Conservation (phyloP, 2,329 filamentous ascomycete genomes). For the Teratosphaeria zuluensis region DNA sequence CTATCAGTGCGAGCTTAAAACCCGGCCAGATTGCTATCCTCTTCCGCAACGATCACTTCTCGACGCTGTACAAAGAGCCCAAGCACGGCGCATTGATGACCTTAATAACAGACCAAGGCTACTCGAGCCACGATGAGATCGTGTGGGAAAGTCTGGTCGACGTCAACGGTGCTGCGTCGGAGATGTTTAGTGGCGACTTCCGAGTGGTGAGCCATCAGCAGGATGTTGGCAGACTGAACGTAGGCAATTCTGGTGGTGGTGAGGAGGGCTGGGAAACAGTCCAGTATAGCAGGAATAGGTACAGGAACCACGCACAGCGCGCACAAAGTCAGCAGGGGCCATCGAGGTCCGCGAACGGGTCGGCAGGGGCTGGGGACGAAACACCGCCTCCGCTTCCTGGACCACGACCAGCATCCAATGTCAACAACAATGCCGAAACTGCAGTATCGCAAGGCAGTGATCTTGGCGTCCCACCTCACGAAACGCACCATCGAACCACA, state of each 20-base stretch:
- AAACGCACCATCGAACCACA: conserved; percentile 25
- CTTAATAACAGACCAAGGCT: conserved; percentile 87
- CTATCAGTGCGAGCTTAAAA: conserved; percentile 58
- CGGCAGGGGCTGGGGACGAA: neutral
- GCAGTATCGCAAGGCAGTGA: neutral
- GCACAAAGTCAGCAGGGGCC: conserved; percentile 3
- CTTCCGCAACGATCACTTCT: conserved; percentile 96
- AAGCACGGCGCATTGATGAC: conserved; percentile 65
- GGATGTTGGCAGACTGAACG: conserved; percentile 15
- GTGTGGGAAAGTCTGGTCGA: conserved; percentile 94
- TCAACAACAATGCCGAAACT: neutral
- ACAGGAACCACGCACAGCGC: conserved; percentile 12
- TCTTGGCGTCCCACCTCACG: conserved; percentile 8
- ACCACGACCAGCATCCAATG: conserved; percentile 13
- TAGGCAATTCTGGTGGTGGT: conserved; percentile 17
- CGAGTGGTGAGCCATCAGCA: conserved; percentile 60
- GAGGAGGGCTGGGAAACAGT: conserved; percentile 49
- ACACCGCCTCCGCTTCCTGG: conserved; percentile 8
- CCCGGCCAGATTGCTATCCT: conserved; percentile 80
- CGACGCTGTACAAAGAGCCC: conserved; percentile 84
- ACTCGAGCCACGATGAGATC: conserved; percentile 76
- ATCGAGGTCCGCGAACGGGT: conserved; percentile 5
- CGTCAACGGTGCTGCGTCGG: conserved; percentile 70
- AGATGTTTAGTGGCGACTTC: conserved; percentile 87
- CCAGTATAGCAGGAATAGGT: conserved; percentile 20